phyloP scores from a whole-genome alignment of 371 early-diverging fungal genomes.

The Mucor irregularis region DNA sequence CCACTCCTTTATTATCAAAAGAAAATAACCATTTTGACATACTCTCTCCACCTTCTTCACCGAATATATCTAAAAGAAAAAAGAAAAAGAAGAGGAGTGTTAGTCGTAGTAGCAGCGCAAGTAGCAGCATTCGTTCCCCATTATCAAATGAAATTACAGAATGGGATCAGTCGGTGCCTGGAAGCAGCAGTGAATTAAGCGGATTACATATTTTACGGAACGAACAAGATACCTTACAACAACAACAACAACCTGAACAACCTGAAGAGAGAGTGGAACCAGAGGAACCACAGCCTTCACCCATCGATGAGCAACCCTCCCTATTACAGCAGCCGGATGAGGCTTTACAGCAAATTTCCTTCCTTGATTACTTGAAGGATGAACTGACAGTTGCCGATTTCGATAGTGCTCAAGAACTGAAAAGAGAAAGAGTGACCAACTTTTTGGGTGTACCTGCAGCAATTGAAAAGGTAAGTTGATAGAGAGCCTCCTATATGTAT shows the following conservation, averaged over 20 bases:
- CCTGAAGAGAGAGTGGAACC: background rate
- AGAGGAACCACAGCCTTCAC: background rate
- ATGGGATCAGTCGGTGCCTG: slow-evolving; percentile 9
- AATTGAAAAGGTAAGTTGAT: slow-evolving; percentile 81
- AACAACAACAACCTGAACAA: background rate
- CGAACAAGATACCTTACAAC: background rate
- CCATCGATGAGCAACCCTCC: too few species aligned
- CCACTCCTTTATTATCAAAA: slow-evolving; percentile 1
- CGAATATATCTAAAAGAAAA: background rate
- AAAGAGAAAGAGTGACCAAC: slow-evolving; percentile 81
- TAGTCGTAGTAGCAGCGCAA: background rate
- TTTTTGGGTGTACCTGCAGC: slow-evolving; percentile 80
- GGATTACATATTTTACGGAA: background rate
- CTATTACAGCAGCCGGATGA: background rate
- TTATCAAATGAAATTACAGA: slow-evolving; percentile 8
- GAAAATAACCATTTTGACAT: slow-evolving; percentile 16
- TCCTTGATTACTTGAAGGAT: slow-evolving; percentile 64
- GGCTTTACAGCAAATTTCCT: slow-evolving; percentile 26
- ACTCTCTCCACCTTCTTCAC: slow-evolving; percentile 8
- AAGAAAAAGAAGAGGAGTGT: slow-evolving; percentile 16
- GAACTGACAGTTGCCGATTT: slow-evolving; percentile 76
- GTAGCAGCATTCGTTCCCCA: slow-evolving; percentile 6
- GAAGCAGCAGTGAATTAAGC: background rate
- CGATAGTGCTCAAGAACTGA: slow-evolving; percentile 75
- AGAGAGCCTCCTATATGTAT: too few species aligned